Conservation (phyloP, 1,139 yeast species). For the Chernovozyma aurita region DNA sequence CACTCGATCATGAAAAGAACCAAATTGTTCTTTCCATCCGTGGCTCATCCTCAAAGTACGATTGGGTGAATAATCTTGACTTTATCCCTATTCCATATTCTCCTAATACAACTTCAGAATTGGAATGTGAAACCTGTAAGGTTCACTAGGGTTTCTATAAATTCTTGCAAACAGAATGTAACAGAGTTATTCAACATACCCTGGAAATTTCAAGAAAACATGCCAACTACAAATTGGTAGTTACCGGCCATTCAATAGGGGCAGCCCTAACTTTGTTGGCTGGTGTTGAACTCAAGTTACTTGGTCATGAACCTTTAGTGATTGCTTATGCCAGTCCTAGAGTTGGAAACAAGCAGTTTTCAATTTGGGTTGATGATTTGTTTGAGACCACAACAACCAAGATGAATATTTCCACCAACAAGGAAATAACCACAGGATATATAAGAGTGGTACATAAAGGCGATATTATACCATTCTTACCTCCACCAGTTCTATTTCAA, state of each 20-base stretch:
- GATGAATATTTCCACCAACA: neutral
- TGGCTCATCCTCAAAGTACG: slow-evolving; percentile 55
- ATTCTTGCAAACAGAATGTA: slow-evolving; percentile 37
- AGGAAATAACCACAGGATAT: slow-evolving; percentile 25
- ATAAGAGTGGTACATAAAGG: slow-evolving; percentile 52
- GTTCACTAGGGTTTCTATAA: slow-evolving; percentile 59
- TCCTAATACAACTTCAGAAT: slow-evolving; percentile 24
- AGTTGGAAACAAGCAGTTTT: slow-evolving; percentile 51
- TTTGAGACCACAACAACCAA: slow-evolving; percentile 22
- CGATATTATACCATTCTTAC: slow-evolving; percentile 56
- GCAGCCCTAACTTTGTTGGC: slow-evolving; percentile 62
- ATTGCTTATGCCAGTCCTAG: slow-evolving; percentile 60
- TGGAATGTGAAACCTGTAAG: slow-evolving; percentile 42
- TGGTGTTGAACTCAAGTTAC: slow-evolving; percentile 52
- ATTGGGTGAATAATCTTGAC: slow-evolving; percentile 53
- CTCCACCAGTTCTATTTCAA: slow-evolving; percentile 42
- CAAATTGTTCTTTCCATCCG: slow-evolving; percentile 45
- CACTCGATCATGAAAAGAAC: slow-evolving; percentile 31
- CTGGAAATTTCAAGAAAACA: slow-evolving; percentile 24
- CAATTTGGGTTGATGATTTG: slow-evolving; percentile 46
- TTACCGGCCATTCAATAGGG: slow-evolving; percentile 72
- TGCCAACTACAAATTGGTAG: slow-evolving; percentile 46
- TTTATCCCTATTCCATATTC: slow-evolving; percentile 35
- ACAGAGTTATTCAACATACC: slow-evolving; percentile 28
- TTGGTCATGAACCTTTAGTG: slow-evolving; percentile 51